Base-by-base conservation (phyloP, 1,139 yeast species). In the Taphrina sp. region DNA sequence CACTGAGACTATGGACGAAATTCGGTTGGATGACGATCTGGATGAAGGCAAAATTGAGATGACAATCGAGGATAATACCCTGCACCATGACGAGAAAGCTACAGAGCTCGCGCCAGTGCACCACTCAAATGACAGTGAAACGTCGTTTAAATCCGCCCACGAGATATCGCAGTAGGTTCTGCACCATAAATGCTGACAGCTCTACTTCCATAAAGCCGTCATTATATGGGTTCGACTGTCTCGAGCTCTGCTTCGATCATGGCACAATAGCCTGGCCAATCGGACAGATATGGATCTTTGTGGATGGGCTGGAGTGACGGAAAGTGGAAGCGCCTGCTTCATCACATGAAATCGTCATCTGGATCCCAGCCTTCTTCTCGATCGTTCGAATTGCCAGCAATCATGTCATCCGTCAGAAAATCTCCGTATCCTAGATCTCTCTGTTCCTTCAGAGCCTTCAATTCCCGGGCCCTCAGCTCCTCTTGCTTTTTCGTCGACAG, bases 291-390 rank as follows among this genome's bases (percentile, higher is more conserved):
- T n/a, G n/a, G n/a, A n/a, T n/a, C n/a, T n/a, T n/a, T n/a, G n/a
- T n/a, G n/a, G n/a, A n/a, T n/a, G n/a, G n/a, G n/a, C n/a, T n/a
- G n/a, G n/a, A n/a, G n/a, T n/a, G n/a, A n/a, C n/a, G n/a, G n/a
- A n/a, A n/a, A n/a, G n/a, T n/a, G n/a, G n/a, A n/a, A n/a, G n/a
- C n/a, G n/a, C 12, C 31, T 35, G 8, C 16, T 16, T 5, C 19
- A 7, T 43, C 66, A 79, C 82, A 77, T 74, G 62, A 82, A 82
- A 62, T 82, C 87, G 53, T 83, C 88, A 63, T 82, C 88, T 59
- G 80, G 80, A 65, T 80, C 80, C 57, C 79, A 82, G 64, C 73
- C 74, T 47, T 82, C 70, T 12, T 45, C 36, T 2, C 56, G 56
- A 52, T 52, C 56, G 37, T 49, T 49, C 10, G 54, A 34, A 8